Conservation (phyloP, 345 rosid species). For the Eucalyptus polybractea region DNA sequence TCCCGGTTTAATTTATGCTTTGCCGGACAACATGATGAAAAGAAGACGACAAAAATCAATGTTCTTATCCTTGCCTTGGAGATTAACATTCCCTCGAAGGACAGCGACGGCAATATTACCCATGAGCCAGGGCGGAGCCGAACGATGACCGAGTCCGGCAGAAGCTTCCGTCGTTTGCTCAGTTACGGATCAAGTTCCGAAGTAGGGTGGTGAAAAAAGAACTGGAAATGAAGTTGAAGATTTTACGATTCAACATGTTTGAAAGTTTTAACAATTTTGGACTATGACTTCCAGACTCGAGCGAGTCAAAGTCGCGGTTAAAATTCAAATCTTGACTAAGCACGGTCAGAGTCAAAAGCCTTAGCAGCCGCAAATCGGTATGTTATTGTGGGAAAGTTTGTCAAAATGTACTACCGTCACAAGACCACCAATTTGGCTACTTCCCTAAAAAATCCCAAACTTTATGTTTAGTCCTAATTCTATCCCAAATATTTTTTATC, state of each 20-base stretch:
- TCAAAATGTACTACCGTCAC: not conserved
- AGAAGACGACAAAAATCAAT: not conserved
- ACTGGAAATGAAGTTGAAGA: not conserved
- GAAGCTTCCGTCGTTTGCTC: not conserved
- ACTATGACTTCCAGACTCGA: not conserved
- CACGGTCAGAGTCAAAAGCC: not conserved
- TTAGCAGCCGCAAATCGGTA: not conserved
- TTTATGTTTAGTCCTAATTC: too few species aligned
- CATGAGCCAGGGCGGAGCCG: not conserved
- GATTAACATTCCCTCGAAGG: not conserved
- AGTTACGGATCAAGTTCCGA: not conserved
- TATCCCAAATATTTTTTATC: too few species aligned
- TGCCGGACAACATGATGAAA: not conserved
- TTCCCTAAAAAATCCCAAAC: not conserved
- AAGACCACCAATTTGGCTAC: not conserved
- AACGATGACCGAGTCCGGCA: not conserved
- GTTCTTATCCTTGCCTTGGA: not conserved
- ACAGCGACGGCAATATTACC: not conserved
- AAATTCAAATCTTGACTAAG: not conserved
- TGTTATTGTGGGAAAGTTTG: not conserved
- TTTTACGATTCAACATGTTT: not conserved
- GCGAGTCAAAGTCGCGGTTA: not conserved
- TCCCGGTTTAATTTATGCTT: not conserved
- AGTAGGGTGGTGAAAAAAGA: not conserved
- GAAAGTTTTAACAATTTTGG: not conserved